These are phyloP conservation scores for Xylaria acuta DNA, from an alignment of 495 filamentous ascomycete genomes.

Conservation along the genomic window DNA sequence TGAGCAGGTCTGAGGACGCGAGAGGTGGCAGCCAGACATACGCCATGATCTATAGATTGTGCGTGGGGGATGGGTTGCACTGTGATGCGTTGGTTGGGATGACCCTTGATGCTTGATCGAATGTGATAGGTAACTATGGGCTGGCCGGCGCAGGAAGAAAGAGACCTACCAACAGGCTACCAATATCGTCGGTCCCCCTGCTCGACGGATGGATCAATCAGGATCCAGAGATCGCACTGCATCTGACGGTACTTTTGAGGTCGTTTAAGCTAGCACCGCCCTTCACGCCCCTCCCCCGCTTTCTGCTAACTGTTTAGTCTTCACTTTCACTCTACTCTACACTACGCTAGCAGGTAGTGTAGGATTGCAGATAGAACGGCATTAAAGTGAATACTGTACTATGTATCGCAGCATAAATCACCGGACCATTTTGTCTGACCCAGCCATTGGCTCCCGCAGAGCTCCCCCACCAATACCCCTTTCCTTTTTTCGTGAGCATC, in stretches of 20 bases:
- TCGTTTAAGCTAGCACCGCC: not conserved
- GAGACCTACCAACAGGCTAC: not conserved
- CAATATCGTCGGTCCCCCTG: not conserved
- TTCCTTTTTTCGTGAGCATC: not conserved
- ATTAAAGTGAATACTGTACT: slow-evolving; percentile 6
- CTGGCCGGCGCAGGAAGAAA: not conserved
- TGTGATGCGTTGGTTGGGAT: slow-evolving; percentile 11
- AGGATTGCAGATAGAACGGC: not conserved
- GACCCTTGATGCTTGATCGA: not conserved
- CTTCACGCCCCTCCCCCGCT: slow-evolving; percentile 12
- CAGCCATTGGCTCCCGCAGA: not conserved
- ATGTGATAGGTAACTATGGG: slow-evolving; percentile 4
- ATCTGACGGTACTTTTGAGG: slow-evolving; percentile 10
- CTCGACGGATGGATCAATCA: not conserved
- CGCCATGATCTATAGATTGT: slow-evolving; percentile 9
- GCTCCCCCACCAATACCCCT: slow-evolving; percentile 8
- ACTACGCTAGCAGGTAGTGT: not conserved
- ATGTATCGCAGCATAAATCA: slow-evolving; percentile 13
- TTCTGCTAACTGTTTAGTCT: slow-evolving; percentile 4
- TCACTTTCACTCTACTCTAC: not conserved
- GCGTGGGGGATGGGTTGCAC: slow-evolving; percentile 7
- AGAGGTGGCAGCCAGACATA: slow-evolving; percentile 1
- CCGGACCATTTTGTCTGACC: not conserved
- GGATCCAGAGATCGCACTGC: slow-evolving; percentile 2
- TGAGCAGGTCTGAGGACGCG: not conserved